phyloP scores from a whole-genome alignment of 805 yeast genomes.

The Teunomyces cretensis region DNA sequence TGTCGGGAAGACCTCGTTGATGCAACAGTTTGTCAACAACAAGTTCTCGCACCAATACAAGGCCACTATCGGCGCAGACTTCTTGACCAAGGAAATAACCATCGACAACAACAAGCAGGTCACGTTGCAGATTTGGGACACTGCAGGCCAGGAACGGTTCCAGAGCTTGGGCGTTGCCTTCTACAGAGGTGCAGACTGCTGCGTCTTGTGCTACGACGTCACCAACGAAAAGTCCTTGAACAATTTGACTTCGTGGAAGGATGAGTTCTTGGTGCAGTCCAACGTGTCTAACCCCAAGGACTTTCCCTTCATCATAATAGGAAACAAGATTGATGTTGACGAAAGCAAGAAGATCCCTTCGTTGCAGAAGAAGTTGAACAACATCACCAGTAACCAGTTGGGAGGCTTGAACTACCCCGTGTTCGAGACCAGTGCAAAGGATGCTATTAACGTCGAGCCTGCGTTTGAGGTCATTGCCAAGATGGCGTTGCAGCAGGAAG shows the following conservation, averaged over 20 bases:
- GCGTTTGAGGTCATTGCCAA: constrained; percentile 96
- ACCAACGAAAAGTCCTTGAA: constrained; percentile 93
- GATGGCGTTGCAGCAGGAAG: constrained; percentile 94
- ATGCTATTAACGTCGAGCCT: constrained; percentile 89
- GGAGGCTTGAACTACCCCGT: constrained; percentile 75
- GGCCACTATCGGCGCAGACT: constrained; percentile 98
- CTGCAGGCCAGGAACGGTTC: constrained; percentile 98
- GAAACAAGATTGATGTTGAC: constrained; percentile 93
- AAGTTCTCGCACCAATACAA: constrained; percentile 94
- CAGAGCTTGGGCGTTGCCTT: constrained; percentile 96
- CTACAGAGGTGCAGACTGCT: constrained; percentile 97
- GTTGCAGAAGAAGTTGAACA: constrained; percentile 50
- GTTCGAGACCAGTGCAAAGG: constrained; percentile 97
- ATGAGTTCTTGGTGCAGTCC: constrained; percentile 91
- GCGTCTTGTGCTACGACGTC: constrained; percentile 93
- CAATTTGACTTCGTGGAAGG: constrained; percentile 87
- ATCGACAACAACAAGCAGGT: constrained; percentile 78
- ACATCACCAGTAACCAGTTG: constrained; percentile 45
- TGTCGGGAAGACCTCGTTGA: constrained; percentile 93
- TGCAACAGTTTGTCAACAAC: constrained; percentile 96
- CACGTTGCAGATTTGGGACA: constrained; percentile 92
- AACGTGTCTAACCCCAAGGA: constrained; percentile 91
- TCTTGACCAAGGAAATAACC: constrained; percentile 83
- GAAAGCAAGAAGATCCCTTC: constrained; percentile 78
- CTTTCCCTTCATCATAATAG: constrained; percentile 93